Evolutionary conservation across 1,139 yeast genomes (phyloP).

Genomic region (Pichia sp.): DNA sequence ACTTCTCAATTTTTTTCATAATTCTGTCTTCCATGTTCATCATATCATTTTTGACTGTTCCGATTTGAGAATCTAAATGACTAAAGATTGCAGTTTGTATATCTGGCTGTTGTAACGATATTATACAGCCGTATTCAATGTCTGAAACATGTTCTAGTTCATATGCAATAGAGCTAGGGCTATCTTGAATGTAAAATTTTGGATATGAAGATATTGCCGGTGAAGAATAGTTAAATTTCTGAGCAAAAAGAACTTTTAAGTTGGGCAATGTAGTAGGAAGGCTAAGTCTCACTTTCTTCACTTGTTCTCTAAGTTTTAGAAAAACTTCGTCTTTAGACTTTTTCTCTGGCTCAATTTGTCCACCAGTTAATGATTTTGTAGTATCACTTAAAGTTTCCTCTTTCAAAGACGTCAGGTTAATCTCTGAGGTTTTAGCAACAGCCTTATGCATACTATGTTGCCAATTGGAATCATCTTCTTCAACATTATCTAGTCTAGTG

Average conservation of each 20-base stretch:
- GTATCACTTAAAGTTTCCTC: constrained; percentile 8
- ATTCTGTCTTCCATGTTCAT: constrained; percentile 33
- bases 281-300: constrained; percentile 50
- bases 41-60: constrained; percentile 37
- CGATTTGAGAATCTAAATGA: constrained; percentile 24
- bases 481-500: constrained; percentile 6
- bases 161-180: constrained; percentile 55
- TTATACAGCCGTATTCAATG: constrained; percentile 54
- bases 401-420: background rate
- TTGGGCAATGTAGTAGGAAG: constrained; percentile 37
- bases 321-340: constrained; percentile 14
- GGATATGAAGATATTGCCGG: constrained; percentile 55
- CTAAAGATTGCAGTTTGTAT: constrained; percentile 19
- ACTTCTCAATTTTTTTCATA: constrained; percentile 33
- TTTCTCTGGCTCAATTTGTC: background rate
- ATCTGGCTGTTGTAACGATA: constrained; percentile 44
- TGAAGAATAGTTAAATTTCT: constrained; percentile 81
- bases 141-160: constrained; percentile 78
- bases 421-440: background rate
- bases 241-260: constrained; percentile 72
- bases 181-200: constrained; percentile 71
- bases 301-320: constrained; percentile 49
- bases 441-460: background rate
- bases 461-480: background rate
- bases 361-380: constrained; percentile 10